Base-by-base conservation (phyloP, 2,329 filamentous ascomycete species). In the Clonostachys rhizophaga region DNA sequence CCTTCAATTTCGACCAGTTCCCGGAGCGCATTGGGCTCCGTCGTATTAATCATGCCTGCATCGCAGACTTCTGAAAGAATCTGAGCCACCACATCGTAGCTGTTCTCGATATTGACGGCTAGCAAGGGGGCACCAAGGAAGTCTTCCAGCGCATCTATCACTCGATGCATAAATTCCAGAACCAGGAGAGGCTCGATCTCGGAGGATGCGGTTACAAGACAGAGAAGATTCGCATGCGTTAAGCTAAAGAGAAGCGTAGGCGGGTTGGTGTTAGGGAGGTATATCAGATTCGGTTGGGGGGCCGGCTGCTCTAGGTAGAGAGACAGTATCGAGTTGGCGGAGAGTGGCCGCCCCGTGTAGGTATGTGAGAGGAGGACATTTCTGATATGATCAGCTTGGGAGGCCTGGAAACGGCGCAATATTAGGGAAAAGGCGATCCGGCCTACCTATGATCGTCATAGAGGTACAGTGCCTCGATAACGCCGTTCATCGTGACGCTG, bases 61-160 rank as follows among this genome's bases (percentile, higher is more conserved):
- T 99, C 94, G 64, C 94, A 96, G 87, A 99, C 95, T 69, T 99
- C 94, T 51, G 85, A 89, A 49, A 97, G 76, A 24, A 99, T 72
- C 69, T 99, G 94, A 16, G 91, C 91, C 34, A 95, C 87, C 30
- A 97, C 86, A 80, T 97, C 89, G 68, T 97, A 97, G 66, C 83
- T 91, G 55, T 76, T 79, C 67, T 96, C 91, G 54, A 99, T 86
- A 72, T 94, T 96, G 61, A 79, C 81, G 17, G 91, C 86, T 48
- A 96, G 73, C 43, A 99, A 70, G 13, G 94, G 94, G 42, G 89
- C 84, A 49, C 92, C 91, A 8, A 99, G 76, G 63, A 96, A 97
- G 61, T 96, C 92, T 69, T 97, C 92, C 34, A 99, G 79, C 12
- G 88, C 86, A 74, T 99, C 94, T 60, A 95, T 83, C 33, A 96